phyloP scores from a whole-genome alignment of 139 green algal species.

The Chlamydomonas eustigma region DNA sequence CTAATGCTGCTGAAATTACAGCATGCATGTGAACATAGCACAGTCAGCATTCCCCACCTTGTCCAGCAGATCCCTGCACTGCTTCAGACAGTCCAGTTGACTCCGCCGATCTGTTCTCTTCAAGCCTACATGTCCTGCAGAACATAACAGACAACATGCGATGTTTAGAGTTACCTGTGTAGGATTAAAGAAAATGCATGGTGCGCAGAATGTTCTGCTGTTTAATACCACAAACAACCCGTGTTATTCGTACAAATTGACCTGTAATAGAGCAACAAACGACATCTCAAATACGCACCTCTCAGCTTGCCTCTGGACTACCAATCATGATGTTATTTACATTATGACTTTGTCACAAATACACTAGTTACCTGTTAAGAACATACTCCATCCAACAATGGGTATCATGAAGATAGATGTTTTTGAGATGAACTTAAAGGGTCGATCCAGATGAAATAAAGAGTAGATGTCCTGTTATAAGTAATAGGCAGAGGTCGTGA shows the following conservation, averaged over 20 bases:
- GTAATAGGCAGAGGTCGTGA: conserved; percentile 26
- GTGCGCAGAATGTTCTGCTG: too few relatives aligned
- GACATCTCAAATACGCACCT: too few relatives aligned
- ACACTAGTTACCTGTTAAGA: conserved; percentile 85
- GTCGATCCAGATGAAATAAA: conserved; percentile 78
- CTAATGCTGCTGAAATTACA: too few relatives aligned
- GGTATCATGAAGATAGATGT: conserved; percentile 94
- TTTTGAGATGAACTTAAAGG: conserved; percentile 99
- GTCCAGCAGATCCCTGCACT: conserved; percentile 74
- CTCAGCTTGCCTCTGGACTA: too few relatives aligned
- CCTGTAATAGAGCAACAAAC: too few relatives aligned
- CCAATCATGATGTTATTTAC: too few relatives aligned
- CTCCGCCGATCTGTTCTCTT: conserved; percentile 84
- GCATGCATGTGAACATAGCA: too few relatives aligned
- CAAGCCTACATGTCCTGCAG: conserved; percentile 80
- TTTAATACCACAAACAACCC: too few relatives aligned
- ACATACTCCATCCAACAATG: conserved; percentile 98
- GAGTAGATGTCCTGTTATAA: conserved; percentile 82
- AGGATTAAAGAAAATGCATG: too few relatives aligned
- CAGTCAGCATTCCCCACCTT: conserved; percentile 21
- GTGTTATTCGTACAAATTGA: too few relatives aligned
- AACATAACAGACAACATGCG: not conserved
- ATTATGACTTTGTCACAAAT: too few relatives aligned
- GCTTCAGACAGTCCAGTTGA: conserved; percentile 84
- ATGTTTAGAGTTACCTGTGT: too few relatives aligned